Conservation (phyloP, 345 rosid genomes). For the Diplotaxis tenuifolia region DNA sequence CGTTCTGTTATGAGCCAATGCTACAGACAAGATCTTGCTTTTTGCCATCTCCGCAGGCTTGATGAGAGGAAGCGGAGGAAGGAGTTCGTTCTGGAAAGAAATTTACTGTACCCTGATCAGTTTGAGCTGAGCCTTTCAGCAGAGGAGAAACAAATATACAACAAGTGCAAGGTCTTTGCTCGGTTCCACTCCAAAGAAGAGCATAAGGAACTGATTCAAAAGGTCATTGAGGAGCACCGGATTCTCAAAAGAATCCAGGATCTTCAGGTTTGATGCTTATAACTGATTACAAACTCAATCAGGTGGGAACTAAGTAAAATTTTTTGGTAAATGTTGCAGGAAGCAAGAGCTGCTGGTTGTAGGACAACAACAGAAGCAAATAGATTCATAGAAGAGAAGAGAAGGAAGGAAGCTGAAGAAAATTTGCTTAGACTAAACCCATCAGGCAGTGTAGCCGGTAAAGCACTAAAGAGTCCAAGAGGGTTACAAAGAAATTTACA, state of each 20-base stretch:
- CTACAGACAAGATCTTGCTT: slow-evolving; percentile 9
- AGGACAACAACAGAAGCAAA: slow-evolving; percentile 60
- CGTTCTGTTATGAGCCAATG: neutral
- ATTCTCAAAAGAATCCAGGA: slow-evolving; percentile 74
- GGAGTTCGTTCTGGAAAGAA: slow-evolving; percentile 82
- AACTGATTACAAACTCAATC: slow-evolving; percentile 12
- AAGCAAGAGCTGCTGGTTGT: slow-evolving; percentile 83
- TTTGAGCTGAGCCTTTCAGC: slow-evolving; percentile 67
- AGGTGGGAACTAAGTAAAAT: neutral
- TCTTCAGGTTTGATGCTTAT: slow-evolving; percentile 65
- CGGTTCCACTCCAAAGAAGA: slow-evolving; percentile 87
- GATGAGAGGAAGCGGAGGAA: slow-evolving; percentile 97
- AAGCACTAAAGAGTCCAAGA: slow-evolving; percentile 52
- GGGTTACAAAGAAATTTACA: slow-evolving; percentile 47
- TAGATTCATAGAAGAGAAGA: slow-evolving; percentile 62
- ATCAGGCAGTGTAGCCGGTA: slow-evolving; percentile 59
- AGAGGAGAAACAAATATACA: slow-evolving; percentile 68
- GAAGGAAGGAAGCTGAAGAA: slow-evolving; percentile 69
- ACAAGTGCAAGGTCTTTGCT: slow-evolving; percentile 70
- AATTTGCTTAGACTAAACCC: slow-evolving; percentile 47
- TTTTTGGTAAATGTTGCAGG: slow-evolving; percentile 47
- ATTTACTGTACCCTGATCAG: slow-evolving; percentile 67
- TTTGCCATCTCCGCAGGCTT: slow-evolving; percentile 57
- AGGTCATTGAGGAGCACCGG: slow-evolving; percentile 64
- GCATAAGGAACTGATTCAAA: slow-evolving; percentile 68